Evolutionary conservation across 2,329 filamentous ascomycete genomes (phyloP), one percentile per base, ranked within the genome.

Genomic region (Chaetomium globosum): DNA sequence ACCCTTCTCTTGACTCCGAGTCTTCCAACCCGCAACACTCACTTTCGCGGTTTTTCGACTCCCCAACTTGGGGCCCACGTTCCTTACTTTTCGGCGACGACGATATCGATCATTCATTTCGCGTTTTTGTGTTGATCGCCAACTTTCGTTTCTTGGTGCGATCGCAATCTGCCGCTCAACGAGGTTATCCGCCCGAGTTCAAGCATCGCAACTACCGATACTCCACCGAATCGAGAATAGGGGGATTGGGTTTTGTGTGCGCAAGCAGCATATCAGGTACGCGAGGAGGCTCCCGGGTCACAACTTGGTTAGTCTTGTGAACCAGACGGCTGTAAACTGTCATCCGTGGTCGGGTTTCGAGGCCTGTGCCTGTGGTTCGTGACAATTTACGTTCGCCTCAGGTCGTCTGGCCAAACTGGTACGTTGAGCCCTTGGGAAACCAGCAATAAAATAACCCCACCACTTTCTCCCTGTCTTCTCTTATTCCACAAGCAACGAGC

Each of bases 101-200:
- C 60, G 21, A 62, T 23, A 55, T 58, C 56, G 16, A 31, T 60
- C 64, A 58, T 63, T 59, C 59, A 55, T 66, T 67, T 57, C 21
- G 31, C 31, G 6, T 33, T 61, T 54, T 55, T 55, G 65, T 67
- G 63, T 70, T 66, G 67, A 68, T 65, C 65, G 66, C 68, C 65
- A 63, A 65, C 60, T 59, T 65, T 65, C 64, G 33, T 59, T 66
- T 67, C 63, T 57, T 53, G 55, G 36, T 66, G 28, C 21, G 31
- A n/a, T 59, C 39, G 58, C 21, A 59, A 57, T 53, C 53, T 54
- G 46, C 64, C 62, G 23, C 59, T 39, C 21, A 56, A 64, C 61
- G 48, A 62, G 23, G 12, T 33, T 13, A 23, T 26, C 51, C n/a
- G 28, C 31, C 26, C 4, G 53, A 30, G 49, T 53, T n/a, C 43